phyloP scores from a whole-genome alignment of 225 moss, liverwort and hornwort species.

The Sphagnum tenellum region DNA sequence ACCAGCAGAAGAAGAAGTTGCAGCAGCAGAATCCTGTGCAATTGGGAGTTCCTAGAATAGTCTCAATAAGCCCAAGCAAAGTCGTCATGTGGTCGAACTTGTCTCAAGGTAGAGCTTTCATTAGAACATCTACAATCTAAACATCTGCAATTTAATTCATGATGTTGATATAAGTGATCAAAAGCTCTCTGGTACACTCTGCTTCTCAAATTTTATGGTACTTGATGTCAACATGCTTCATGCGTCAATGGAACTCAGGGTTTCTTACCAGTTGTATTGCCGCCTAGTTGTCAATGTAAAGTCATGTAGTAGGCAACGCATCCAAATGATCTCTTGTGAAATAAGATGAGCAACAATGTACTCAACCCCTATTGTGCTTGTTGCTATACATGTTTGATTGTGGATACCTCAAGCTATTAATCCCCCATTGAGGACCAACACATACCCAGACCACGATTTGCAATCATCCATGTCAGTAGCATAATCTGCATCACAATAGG shows the following conservation, averaged over 20 bases:
- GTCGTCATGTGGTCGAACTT: too few relatives aligned
- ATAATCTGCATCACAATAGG: too few relatives aligned
- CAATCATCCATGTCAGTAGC: too few relatives aligned
- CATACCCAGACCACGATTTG: background rate
- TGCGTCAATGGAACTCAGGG: slow-evolving; percentile 1
- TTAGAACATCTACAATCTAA: slow-evolving; percentile 1
- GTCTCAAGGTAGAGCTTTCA: background rate
- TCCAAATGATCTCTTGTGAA: slow-evolving; percentile 4
- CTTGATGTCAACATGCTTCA: slow-evolving; percentile 4
- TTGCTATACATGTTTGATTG: background rate
- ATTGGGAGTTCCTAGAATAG: too few relatives aligned
- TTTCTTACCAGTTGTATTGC: slow-evolving; percentile 1
- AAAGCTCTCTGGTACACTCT: background rate
- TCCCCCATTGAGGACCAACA: background rate
- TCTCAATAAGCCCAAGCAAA: too few relatives aligned
- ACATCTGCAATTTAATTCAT: too few relatives aligned
- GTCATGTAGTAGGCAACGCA: slow-evolving; percentile 1
- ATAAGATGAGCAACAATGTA: background rate
- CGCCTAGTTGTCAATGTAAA: slow-evolving; percentile 3
- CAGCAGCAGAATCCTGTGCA: too few relatives aligned
- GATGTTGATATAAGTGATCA: background rate
- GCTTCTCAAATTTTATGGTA: background rate
- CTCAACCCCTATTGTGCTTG: background rate
- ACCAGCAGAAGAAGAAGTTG: too few relatives aligned
- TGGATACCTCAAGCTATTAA: background rate